Evolutionary conservation across 75 land plant species (phyloP).

Genomic region (Pinus albicaulis): DNA sequence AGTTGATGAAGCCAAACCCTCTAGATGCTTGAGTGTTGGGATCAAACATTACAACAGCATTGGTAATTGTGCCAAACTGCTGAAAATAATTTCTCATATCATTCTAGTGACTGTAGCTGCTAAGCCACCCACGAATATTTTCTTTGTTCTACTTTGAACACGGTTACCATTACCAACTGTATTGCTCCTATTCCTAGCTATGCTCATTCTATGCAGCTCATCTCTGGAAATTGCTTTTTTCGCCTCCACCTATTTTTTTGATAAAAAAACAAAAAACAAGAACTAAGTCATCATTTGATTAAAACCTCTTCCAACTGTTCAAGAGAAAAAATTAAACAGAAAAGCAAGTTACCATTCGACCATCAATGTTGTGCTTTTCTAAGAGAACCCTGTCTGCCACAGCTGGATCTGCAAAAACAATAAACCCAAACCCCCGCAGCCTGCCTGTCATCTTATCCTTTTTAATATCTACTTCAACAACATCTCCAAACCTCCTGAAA

Average conservation of each 20-base stretch:
- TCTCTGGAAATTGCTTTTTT: slow-evolving; percentile 64
- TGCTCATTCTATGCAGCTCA: too few relatives aligned
- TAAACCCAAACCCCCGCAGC: slow-evolving; percentile 43
- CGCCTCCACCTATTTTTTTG: slow-evolving; percentile 44
- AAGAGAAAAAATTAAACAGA: not conserved
- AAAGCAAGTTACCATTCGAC: slow-evolving; percentile 28
- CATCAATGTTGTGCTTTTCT: slow-evolving; percentile 44
- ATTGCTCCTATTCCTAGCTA: slow-evolving; percentile 34
- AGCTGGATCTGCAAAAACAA: slow-evolving; percentile 33
- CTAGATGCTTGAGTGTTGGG: slow-evolving; percentile 39
- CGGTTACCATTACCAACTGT: slow-evolving; percentile 21
- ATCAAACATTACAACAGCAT: slow-evolving; percentile 50
- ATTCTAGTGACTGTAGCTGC: slow-evolving; percentile 41
- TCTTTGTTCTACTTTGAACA: slow-evolving; percentile 18
- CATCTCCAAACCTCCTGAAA: slow-evolving; percentile 30
- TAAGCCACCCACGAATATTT: slow-evolving; percentile 53
- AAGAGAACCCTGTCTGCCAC: slow-evolving; percentile 30
- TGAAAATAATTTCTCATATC: slow-evolving; percentile 44
- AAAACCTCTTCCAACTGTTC: not conserved
- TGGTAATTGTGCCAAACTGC: slow-evolving; percentile 45
- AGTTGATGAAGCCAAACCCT: slow-evolving; percentile 45
- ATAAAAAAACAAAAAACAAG: not conserved
- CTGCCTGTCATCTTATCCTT: slow-evolving; percentile 42
- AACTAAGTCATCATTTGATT: not conserved
- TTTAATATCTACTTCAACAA: slow-evolving; percentile 36